Percentiles rank a stretch among this genome's conserved stretches.
Conservation (phyloP, 305 asterid species). For the Solanum chacoense region DNA sequence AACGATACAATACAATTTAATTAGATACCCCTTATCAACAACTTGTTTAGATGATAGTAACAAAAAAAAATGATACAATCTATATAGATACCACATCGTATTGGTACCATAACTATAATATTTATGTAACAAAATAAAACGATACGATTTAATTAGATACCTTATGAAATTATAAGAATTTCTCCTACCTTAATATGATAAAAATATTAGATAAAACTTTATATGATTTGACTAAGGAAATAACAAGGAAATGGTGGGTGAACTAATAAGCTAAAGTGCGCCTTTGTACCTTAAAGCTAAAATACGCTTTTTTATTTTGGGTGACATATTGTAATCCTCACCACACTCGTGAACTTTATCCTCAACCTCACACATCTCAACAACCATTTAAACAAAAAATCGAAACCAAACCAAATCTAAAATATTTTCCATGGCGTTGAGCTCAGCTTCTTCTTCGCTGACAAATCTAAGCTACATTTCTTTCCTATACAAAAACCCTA, state of each 20-base stretch:
- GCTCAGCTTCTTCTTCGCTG: conserved; percentile 2
- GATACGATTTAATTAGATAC: no score
- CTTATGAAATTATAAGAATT: no score
- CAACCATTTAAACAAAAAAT: background rate
- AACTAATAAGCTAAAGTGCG: background rate
- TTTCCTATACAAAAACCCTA: conserved; percentile 1
- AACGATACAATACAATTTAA: no score
- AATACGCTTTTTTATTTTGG: background rate
- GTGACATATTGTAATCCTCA: background rate
- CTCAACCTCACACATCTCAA: conserved; percentile 17
- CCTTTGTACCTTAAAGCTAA: background rate
- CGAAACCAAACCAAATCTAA: background rate
- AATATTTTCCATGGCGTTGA: conserved; percentile 8
- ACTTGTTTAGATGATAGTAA: no score
- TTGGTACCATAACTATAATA: no score
- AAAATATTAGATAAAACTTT: no score
- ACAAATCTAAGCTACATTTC: background rate
- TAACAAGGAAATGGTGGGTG: background rate
- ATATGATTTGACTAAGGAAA: no score
- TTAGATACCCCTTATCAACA: no score
- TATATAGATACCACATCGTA: no score
- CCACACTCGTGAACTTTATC: conserved; percentile 25
- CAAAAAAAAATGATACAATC: no score
- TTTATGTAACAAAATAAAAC: no score
- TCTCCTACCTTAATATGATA: no score